Conservation (phyloP, 2,329 filamentous ascomycete species). For the Monosporascus sp. region DNA sequence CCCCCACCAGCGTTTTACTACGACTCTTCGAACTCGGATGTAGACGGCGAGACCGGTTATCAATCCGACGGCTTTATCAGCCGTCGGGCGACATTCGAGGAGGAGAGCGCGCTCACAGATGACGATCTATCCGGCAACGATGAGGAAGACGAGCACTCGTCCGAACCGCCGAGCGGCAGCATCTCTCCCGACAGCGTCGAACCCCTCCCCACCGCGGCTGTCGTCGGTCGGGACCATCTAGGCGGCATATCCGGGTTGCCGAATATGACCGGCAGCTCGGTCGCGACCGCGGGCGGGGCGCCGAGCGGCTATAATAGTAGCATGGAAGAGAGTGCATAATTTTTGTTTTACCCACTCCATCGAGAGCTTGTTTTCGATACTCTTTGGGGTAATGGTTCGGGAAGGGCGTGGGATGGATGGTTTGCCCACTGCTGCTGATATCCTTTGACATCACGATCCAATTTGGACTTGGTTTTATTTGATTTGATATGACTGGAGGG, state of each 20-base stretch:
- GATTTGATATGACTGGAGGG: too few relatives aligned
- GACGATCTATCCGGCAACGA: conserved; percentile 75
- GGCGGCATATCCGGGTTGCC: conserved; percentile 73
- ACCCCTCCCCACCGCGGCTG: conserved; percentile 69
- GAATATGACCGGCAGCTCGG: conserved; percentile 79
- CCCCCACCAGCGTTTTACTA: conserved; percentile 50
- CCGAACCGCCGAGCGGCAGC: conserved; percentile 39
- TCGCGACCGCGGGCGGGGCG: conserved; percentile 68
- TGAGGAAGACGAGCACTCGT: conserved; percentile 71
- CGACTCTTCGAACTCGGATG: conserved; percentile 37
- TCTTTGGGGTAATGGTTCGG: too few relatives aligned
- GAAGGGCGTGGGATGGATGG: too few relatives aligned
- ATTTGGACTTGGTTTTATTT: too few relatives aligned
- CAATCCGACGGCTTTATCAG: conserved; percentile 13
- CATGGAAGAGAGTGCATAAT: conserved; percentile 65
- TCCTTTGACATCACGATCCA: too few relatives aligned
- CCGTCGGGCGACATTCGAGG: conserved; percentile 28
- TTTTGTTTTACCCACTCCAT: too few relatives aligned
- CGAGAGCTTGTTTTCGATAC: too few relatives aligned
- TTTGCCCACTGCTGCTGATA: too few relatives aligned
- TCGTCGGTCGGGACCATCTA: conserved; percentile 65
- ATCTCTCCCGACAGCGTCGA: conserved; percentile 67
- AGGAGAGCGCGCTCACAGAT: conserved; percentile 71
- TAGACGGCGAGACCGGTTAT: conserved; percentile 14
- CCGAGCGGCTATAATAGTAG: conserved; percentile 68